Evolutionary conservation across 1,139 yeast genomes (phyloP).

Genomic region (Pichia sorboxylosa): DNA sequence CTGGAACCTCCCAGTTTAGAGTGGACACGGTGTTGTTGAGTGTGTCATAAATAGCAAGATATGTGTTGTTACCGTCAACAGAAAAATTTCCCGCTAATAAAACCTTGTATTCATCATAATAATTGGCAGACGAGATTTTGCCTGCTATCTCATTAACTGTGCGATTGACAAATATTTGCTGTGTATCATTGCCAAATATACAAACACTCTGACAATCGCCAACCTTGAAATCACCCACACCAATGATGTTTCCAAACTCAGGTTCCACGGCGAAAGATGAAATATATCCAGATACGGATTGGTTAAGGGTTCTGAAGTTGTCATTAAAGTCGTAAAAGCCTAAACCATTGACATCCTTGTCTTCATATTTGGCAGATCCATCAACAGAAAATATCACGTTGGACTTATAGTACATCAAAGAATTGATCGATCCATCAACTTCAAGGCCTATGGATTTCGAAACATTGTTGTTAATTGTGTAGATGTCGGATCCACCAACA

Average conservation of each 20-base stretch:
- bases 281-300: conserved; percentile 14
- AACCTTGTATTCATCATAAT: conserved; percentile 38
- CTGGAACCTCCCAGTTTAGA: conserved; percentile 12
- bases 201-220: conserved; percentile 57
- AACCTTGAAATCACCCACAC: conserved; percentile 62
- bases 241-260: conserved; percentile 31
- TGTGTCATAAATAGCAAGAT: conserved; percentile 16
- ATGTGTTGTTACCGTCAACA: conserved; percentile 2
- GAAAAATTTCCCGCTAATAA: conserved; percentile 50
- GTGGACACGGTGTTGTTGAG: conserved; percentile 15
- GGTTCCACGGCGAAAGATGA: conserved; percentile 17
- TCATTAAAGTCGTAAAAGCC: conserved; percentile 11
- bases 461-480: conserved; percentile 1
- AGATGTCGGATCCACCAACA: conserved; percentile 34
- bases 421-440: conserved; percentile 33
- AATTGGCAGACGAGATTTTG: conserved; percentile 51
- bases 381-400: conserved; percentile 40
- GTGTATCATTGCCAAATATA: conserved; percentile 35
- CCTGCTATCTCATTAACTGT: conserved; percentile 26
- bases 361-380: conserved; percentile 31
- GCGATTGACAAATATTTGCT: conserved; percentile 40
- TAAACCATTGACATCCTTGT: conserved; percentile 10
- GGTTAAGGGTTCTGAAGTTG: conserved; percentile 8
- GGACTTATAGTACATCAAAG: conserved; percentile 33
- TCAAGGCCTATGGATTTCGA: conserved; percentile 18